Conservation (phyloP, 2,329 filamentous ascomycete species). For the Paecilomyces dactylethromorphus region DNA sequence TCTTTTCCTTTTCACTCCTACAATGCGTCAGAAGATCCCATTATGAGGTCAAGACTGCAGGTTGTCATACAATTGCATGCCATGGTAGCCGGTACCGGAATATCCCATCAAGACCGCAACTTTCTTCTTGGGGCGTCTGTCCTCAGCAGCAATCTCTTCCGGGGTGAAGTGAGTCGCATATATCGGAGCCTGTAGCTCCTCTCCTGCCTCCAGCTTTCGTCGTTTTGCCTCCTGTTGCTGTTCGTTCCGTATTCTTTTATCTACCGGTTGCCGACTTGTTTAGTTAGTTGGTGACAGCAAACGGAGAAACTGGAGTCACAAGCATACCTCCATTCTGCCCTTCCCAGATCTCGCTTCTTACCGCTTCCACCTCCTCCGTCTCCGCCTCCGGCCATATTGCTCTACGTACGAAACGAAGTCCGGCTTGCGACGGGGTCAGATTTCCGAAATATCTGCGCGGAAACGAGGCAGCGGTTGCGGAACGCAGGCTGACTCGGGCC, state of each 20-base stretch:
- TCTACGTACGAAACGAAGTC: not conserved
- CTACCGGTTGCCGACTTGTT: conserved; percentile 45
- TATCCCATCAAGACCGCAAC: conserved; percentile 95
- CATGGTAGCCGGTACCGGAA: conserved; percentile 91
- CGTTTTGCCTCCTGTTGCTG: conserved; percentile 50
- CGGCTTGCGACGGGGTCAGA: not conserved
- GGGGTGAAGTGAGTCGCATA: conserved; percentile 57
- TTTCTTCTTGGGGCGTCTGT: conserved; percentile 86
- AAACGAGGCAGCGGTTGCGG: not conserved
- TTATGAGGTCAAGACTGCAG: not conserved
- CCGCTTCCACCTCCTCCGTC: conserved; percentile 33
- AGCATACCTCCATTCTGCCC: conserved; percentile 58
- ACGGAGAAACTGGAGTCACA: conserved; percentile 4
- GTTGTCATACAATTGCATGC: conserved; percentile 70
- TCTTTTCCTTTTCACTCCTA: conserved; percentile 63
- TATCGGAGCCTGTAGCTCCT: conserved; percentile 37
- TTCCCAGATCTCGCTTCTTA: conserved; percentile 62
- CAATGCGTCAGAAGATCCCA: conserved; percentile 1
- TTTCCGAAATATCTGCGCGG: not conserved
- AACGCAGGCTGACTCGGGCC: not conserved
- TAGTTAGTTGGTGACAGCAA: conserved; percentile 38
- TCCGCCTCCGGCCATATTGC: conserved; percentile 11
- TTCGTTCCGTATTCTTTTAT: conserved; percentile 47
- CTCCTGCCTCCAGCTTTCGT: conserved; percentile 44
- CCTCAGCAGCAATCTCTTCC: conserved; percentile 83